These are phyloP conservation scores for Nothophaeocryptopus gaeumannii DNA, from an alignment of 2,329 filamentous ascomycete species.

Conservation along the genomic window DNA sequence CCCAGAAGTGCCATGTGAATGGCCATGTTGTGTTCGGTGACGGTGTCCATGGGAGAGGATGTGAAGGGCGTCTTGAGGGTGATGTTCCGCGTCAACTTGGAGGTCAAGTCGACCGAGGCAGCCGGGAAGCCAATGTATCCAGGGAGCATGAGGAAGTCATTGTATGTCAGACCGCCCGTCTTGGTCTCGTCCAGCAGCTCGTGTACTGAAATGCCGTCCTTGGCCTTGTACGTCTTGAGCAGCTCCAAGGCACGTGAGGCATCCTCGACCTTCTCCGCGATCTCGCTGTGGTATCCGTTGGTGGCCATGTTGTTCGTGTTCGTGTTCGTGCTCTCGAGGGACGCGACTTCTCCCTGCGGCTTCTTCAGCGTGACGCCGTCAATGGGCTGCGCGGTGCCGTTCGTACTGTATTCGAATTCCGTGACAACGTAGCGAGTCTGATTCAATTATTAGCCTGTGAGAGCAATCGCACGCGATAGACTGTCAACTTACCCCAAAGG, in stretches of 20 bases:
- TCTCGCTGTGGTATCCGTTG: slow-evolving; percentile 45
- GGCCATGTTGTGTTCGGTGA: slow-evolving; percentile 99
- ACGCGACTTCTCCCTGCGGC: slow-evolving; percentile 35
- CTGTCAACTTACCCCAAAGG: slow-evolving; percentile 47
- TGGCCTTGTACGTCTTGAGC: slow-evolving; percentile 69
- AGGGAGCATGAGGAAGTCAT: slow-evolving; percentile 94
- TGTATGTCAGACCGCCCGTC: slow-evolving; percentile 93
- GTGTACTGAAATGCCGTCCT: slow-evolving; percentile 83
- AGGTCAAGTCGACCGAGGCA: slow-evolving; percentile 81
- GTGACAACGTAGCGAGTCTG: slow-evolving; percentile 8
- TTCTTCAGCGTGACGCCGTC: slow-evolving; percentile 28
- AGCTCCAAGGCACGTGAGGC: slow-evolving; percentile 63
- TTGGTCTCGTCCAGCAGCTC: slow-evolving; percentile 86
- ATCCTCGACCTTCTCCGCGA: slow-evolving; percentile 23
- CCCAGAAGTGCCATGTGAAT: slow-evolving; percentile 93
- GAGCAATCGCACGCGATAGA: slow-evolving; percentile 20
- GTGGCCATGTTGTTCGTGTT: slow-evolving; percentile 61
- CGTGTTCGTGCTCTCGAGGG: slow-evolving; percentile 46
- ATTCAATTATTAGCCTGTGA: neutral
- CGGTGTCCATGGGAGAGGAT: slow-evolving; percentile 98
- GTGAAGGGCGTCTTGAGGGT: slow-evolving; percentile 94
- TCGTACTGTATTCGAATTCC: slow-evolving; percentile 55
- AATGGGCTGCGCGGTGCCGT: slow-evolving; percentile 58
- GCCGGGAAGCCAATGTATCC: slow-evolving; percentile 98
- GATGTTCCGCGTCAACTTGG: slow-evolving; percentile 92